Conservation (phyloP, 768 basidiomycete genomes). For the Epithele typhae region DNA sequence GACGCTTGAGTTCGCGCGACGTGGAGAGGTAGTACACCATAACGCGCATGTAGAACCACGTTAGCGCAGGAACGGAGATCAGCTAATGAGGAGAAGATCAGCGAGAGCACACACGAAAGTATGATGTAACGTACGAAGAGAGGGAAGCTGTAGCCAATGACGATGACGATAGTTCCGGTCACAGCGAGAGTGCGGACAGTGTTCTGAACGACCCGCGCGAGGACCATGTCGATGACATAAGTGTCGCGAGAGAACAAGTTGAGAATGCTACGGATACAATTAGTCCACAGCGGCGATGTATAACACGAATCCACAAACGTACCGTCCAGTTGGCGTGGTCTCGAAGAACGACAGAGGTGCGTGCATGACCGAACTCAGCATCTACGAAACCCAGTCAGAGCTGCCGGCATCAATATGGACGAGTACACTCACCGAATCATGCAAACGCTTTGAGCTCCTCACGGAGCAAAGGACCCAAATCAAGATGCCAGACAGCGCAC, state of each 20-base stretch:
- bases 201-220: slow-evolving; percentile 68
- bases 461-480: slow-evolving; percentile 79
- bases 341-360: slow-evolving; percentile 91
- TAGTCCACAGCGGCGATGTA: not conserved
- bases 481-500: slow-evolving; percentile 52
- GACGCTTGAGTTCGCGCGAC: slow-evolving; percentile 81
- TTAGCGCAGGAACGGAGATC: slow-evolving; percentile 67
- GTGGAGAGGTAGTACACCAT: slow-evolving; percentile 90
- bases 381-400: slow-evolving; percentile 48
- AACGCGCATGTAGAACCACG: slow-evolving; percentile 74
- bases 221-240: slow-evolving; percentile 80
- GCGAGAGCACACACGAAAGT: not conserved
- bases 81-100: slow-evolving; percentile 28
- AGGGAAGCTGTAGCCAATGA: slow-evolving; percentile 82
- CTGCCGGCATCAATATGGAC: too few relatives aligned
- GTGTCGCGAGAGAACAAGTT: slow-evolving; percentile 91
- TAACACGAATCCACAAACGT: slow-evolving; percentile 11
- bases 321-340: slow-evolving; percentile 81
- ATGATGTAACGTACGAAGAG: slow-evolving; percentile 41
- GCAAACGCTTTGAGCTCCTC: slow-evolving; percentile 67
- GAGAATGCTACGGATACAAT: slow-evolving; percentile 63
- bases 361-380: slow-evolving; percentile 75
- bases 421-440: slow-evolving; percentile 57
- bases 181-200: slow-evolving; percentile 61
- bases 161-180: slow-evolving; percentile 56